phyloP scores from a whole-genome alignment of 1,284 basidiomycete genomes.

The Sporisorium exsertum region DNA sequence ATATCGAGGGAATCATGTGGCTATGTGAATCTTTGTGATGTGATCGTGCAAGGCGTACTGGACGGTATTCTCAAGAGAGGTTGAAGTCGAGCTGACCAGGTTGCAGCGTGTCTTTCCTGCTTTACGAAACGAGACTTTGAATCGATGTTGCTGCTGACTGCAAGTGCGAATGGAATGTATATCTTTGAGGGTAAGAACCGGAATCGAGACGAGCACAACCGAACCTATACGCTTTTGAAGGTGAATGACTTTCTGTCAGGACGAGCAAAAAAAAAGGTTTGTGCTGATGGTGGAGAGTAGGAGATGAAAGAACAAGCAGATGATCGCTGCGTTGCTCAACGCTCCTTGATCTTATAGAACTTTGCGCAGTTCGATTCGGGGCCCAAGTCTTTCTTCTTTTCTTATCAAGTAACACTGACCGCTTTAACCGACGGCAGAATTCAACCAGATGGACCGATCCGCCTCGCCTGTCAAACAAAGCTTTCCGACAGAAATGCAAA shows the following conservation, averaged over 20 bases:
- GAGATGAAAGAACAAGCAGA: not conserved
- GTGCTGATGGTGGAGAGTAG: not conserved
- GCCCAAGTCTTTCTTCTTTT: too few relatives aligned
- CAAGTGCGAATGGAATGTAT: not conserved
- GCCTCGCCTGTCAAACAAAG: not conserved
- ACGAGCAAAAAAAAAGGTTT: not conserved
- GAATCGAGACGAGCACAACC: not conserved
- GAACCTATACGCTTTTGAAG: not conserved
- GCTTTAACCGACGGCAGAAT: not conserved
- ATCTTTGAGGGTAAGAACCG: not conserved
- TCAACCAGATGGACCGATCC: too few relatives aligned
- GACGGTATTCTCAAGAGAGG: not conserved
- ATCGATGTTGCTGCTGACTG: not conserved
- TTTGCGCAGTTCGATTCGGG: not conserved
- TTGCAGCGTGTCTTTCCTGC: not conserved
- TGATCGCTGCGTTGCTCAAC: not conserved
- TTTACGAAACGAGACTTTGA: not conserved
- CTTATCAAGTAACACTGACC: not conserved
- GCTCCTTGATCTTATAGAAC: not conserved
- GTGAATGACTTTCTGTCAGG: not conserved
- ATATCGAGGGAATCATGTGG: conserved; percentile 28
- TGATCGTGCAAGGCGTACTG: not conserved
- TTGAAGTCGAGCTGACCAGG: not conserved
- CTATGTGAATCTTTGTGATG: not conserved
- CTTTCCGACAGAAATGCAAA: not conserved